Percentiles rank a stretch among this genome's conserved stretches.
Evolutionary conservation across 768 basidiomycete genomes (phyloP).

Genomic region (Phanerochaete carnosa): DNA sequence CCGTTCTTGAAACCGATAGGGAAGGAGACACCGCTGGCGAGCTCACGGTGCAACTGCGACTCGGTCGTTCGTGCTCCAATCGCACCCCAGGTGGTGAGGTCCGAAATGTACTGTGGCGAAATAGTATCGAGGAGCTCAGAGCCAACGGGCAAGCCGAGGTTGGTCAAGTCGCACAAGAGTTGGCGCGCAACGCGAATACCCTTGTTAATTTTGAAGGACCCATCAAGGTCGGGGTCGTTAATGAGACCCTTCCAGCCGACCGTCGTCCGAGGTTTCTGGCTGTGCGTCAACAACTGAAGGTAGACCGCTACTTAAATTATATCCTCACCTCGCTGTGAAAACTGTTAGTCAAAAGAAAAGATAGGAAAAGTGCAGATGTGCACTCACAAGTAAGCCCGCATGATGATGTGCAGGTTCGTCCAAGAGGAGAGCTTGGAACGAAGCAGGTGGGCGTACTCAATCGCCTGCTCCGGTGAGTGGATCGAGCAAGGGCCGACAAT

Average conservation of each 20-base stretch:
- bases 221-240: conserved; percentile 94
- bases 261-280: conserved; percentile 91
- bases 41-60: conserved; percentile 94
- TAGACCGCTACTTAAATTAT: neutral
- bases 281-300: neutral
- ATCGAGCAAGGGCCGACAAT: conserved; percentile 97
- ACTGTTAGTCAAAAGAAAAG: conserved; percentile 22
- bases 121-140: conserved; percentile 89
- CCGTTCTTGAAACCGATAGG: conserved; percentile 99
- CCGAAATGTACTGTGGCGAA: conserved; percentile 80
- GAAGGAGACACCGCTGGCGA: conserved; percentile 95
- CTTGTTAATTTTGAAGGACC: conserved; percentile 96
- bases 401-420: conserved; percentile 84
- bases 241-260: conserved; percentile 97
- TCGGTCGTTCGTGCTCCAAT: conserved; percentile 98
- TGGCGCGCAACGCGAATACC: conserved; percentile 86
- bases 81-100: conserved; percentile 88
- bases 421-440: conserved; percentile 63
- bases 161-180: conserved; percentile 87
- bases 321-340: conserved; percentile 37
- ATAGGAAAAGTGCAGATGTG: conserved; percentile 6
- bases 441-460: conserved; percentile 76
- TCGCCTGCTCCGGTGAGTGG: conserved; percentile 82
- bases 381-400: conserved; percentile 97
- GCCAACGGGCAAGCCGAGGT: conserved; percentile 88